A percentile compares a stretch with the other conserved stretches of the same genome.
phyloP scores from a whole-genome alignment of 139 green algal genomes.

The Yamagishiella unicocca region DNA sequence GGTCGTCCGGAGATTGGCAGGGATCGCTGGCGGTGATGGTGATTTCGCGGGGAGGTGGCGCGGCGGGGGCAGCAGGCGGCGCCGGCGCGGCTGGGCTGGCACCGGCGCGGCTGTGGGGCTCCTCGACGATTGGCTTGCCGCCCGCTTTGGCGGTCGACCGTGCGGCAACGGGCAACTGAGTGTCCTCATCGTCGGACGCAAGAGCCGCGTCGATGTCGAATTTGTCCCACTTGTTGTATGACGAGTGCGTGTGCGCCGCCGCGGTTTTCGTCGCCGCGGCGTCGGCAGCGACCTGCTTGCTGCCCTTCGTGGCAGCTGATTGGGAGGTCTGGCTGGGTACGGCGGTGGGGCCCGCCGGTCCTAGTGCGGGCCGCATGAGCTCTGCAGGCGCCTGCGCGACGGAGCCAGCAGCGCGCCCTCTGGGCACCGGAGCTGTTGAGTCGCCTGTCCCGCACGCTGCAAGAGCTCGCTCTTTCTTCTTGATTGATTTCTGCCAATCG shows the following conservation, averaged over 20 bases:
- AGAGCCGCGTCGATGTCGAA: slow-evolving; percentile 78
- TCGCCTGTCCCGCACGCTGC: background rate
- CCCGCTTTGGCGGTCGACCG: background rate
- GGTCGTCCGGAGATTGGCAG: slow-evolving; percentile 1
- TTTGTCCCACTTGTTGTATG: slow-evolving; percentile 79
- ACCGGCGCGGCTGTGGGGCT: background rate
- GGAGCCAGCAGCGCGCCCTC: slow-evolving; percentile 37
- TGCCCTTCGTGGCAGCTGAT: background rate
- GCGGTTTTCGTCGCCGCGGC: slow-evolving; percentile 26
- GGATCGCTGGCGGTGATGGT: slow-evolving; percentile 22
- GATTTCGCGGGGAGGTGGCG: background rate
- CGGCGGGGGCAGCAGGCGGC: background rate
- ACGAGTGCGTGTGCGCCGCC: slow-evolving; percentile 77
- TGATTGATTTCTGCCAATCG: slow-evolving; percentile 66
- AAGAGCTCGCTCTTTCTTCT: slow-evolving; percentile 60
- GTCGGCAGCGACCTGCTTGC: no score
- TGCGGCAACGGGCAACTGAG: background rate
- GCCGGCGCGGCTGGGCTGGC: background rate
- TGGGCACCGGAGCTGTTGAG: slow-evolving; percentile 26
- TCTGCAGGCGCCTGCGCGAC: slow-evolving; percentile 50
- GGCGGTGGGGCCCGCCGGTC: background rate
- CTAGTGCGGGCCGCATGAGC: slow-evolving; percentile 48
- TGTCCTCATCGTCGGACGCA: slow-evolving; percentile 52
- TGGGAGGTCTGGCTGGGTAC: background rate
- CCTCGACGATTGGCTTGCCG: background rate